Evolutionary conservation across 192 early-diverging fungal genomes (phyloP).

Genomic region (Coemansia sp.): DNA sequence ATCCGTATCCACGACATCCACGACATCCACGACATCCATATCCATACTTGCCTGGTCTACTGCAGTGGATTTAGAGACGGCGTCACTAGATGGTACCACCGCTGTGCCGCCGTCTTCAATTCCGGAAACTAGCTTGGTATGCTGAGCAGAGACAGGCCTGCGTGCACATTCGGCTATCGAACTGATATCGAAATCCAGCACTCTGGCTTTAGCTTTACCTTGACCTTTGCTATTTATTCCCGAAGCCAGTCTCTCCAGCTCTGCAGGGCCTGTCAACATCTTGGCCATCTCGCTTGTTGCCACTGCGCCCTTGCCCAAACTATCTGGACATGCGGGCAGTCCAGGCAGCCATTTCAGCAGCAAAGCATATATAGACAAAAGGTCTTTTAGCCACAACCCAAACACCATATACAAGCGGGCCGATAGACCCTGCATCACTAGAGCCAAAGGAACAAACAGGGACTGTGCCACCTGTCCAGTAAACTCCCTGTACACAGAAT

Average conservation of each 20-base stretch:
- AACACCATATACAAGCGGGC: constrained; percentile 22
- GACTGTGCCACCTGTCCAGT: constrained; percentile 23
- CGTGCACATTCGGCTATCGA: too few species aligned
- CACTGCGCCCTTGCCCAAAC: constrained; percentile 1
- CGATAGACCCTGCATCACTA: constrained; percentile 20
- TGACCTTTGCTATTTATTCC: too few species aligned
- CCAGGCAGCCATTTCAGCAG: constrained; percentile 24
- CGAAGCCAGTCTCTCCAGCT: background rate
- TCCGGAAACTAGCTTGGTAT: too few species aligned
- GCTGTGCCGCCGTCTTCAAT: too few species aligned
- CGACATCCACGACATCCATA: too few species aligned
- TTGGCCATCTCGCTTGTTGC: background rate
- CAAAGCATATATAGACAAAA: constrained; percentile 7
- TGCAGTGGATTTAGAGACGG: too few species aligned
- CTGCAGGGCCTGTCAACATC: background rate
- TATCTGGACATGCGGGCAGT: constrained; percentile 28
- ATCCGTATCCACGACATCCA: background rate
- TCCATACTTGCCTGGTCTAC: too few species aligned
- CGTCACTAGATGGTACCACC: too few species aligned
- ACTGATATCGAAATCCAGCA: too few species aligned
- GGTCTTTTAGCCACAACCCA: constrained; percentile 20
- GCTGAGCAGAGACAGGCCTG: too few species aligned
- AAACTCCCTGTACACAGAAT: constrained; percentile 18
- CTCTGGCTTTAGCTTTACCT: too few species aligned
- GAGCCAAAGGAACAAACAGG: constrained; percentile 34